Base-by-base conservation (phyloP, 495 filamentous ascomycete genomes). In the Saxophila tyrrhenica region DNA sequence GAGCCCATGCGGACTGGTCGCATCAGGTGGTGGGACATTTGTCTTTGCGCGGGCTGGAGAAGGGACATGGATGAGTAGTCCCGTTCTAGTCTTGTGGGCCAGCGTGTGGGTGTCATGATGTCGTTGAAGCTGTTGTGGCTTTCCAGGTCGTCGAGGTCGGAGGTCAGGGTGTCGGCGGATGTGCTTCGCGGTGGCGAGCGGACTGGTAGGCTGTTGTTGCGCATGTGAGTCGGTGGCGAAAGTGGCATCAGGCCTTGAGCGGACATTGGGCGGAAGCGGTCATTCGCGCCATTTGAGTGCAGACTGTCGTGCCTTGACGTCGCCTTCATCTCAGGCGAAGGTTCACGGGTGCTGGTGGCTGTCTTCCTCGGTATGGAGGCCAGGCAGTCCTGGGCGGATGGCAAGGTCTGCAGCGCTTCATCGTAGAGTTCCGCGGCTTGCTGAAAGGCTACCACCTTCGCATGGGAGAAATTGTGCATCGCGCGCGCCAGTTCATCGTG, bases 51-150 rank as follows among this genome's bases (percentile, higher is more conserved):
- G n/a, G 29, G 21, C 39, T 60, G 41, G 8, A 60, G 48, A 16
- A 56, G 44, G 1, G 39, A 52, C 48, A 56, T 53, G 25, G 41
- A 42, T 3, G 53, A 55, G 22, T 20, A 41, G 25, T 60, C 58
- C 7, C 58, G 52, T 32, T 48, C 16, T 19, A 52, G 43, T 22
- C 20, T 35, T 3, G 48, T 3, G 41, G 39, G 3, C 10, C 46
- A 44, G 24, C 48, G n/a, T n/a, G n/a, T 20, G 9, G 58, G 58
- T 11, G 52, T 56, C 43, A 52, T 43, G 48, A 60, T 60, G 22
- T 60, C 38, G 50, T 56, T 47, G 52, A 56, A 56, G 54, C 58
- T 60, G 8, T 39, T 38, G 35, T 60, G 39, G 48, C 48, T 56
- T 19, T 52, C 58, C n/a, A 60, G 43, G 21, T 56, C 53, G 19